Evolutionary conservation across 176 grass and related monocot genomes (phyloP), one percentile per base, ranked within the genome.

Genomic region (Ampelocalamus luodianensis): DNA sequence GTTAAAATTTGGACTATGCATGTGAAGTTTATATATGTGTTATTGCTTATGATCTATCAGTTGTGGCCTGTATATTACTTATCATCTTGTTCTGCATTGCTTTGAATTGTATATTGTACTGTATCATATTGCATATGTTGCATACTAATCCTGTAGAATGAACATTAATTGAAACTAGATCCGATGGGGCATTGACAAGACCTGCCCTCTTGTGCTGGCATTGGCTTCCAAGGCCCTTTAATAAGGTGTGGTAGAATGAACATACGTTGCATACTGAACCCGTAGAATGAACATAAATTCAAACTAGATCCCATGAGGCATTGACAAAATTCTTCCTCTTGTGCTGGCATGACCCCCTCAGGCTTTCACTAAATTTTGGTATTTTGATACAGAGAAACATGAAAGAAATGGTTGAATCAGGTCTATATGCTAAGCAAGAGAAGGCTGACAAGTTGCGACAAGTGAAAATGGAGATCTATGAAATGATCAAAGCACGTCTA

Each of bases 391-490:
- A 95, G 93, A 92, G 79, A 74, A 95, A 95, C 79, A 86, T 95
- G 85, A 95, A 79, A 86, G 90, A 92, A 88, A 90, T 95, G 93
- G 93, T 92, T 48, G 85, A 89, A 88, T 90, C 89, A 61, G 93
- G 93, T 79, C 76, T 84, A 39, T 90, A 37, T 27, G 88, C 93
- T 81, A 95, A 95, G 65, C 93, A 95, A 86, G 87, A 90, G 82
- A 95, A 90, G 75, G 90, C 90, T 86, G 85, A 86, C 68, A 95
- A 84, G 81, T 95, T 88, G 10, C 90, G 85, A 43, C 85, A 92
- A 90, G 71, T 90, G 58, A 92, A 95, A 88, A 88, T 45, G 27
- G 93, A 95, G 65, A 90, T 90, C 54, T 81, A 87, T 92, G 93
- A 92, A 84, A 92, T 95, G 85, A 66, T 95, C 65, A 92, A 82